These are phyloP conservation scores for Cymbopogon citratus DNA, from an alignment of 176 grass and related monocot species.

Conservation along the genomic window DNA sequence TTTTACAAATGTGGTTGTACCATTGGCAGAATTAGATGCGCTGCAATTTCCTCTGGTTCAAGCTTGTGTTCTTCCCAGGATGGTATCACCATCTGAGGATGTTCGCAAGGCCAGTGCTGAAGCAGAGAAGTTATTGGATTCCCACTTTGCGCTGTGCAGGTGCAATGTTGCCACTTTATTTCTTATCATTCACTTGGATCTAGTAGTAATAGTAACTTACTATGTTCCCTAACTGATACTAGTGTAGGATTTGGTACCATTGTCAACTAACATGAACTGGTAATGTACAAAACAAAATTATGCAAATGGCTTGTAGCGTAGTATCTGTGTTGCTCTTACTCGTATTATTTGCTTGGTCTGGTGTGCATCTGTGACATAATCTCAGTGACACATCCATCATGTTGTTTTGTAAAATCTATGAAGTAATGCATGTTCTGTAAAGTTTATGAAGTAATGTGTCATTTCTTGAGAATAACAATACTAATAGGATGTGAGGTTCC, in stretches of 20 bases:
- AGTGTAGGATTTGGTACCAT: background rate
- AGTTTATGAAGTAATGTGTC: background rate
- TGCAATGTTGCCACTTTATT: constrained; percentile 39
- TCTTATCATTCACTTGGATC: constrained; percentile 12
- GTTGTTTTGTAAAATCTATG: constrained; percentile 7
- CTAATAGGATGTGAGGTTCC: constrained; percentile 15
- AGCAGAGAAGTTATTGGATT: constrained; percentile 77
- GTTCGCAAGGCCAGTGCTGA: constrained; percentile 64
- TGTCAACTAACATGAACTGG: background rate
- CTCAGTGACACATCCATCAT: background rate
- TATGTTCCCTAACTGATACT: background rate
- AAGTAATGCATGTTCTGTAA: background rate
- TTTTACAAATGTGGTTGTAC: constrained; percentile 63
- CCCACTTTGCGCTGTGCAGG: constrained; percentile 74
- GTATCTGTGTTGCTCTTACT: background rate
- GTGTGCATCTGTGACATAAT: constrained; percentile 2
- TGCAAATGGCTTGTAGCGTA: background rate
- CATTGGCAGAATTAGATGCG: constrained; percentile 81
- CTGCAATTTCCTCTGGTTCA: constrained; percentile 86
- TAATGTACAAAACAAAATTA: background rate
- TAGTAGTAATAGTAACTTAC: background rate
- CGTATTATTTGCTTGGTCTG: background rate
- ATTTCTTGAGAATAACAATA: background rate
- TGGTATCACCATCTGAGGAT: constrained; percentile 73
- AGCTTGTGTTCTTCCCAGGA: constrained; percentile 72